These are phyloP conservation scores for Grosmannia penicillata DNA, from an alignment of 2,329 filamentous ascomycete genomes.

Conservation along the genomic window DNA sequence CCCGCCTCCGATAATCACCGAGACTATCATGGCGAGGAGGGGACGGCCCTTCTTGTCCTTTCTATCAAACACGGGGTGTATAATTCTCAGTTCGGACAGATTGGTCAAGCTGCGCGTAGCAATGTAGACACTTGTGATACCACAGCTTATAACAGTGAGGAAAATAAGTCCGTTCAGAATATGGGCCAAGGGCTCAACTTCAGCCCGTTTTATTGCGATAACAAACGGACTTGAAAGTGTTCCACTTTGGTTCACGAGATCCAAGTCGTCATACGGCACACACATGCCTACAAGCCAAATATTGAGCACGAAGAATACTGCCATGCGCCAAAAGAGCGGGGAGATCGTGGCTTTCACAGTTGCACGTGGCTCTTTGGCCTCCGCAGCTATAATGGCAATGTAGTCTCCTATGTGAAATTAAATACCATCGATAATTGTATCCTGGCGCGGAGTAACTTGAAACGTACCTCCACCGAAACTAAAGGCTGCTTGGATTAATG, in stretches of 20 bases:
- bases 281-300: conserved; percentile 58
- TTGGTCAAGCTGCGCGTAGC: conserved; percentile 68
- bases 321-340: conserved; percentile 62
- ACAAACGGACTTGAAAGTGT: conserved; percentile 47
- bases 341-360: conserved; percentile 57
- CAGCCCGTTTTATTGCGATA: conserved; percentile 37
- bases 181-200: neutral
- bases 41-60: conserved; percentile 46
- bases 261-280: conserved; percentile 44
- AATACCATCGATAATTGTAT: too few relatives aligned
- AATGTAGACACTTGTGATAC: conserved; percentile 49
- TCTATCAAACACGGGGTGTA: conserved; percentile 50
- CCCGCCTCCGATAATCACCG: conserved; percentile 42
- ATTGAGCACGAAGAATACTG: conserved; percentile 48
- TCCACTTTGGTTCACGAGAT: conserved; percentile 39
- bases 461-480: neutral
- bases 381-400: conserved; percentile 62
- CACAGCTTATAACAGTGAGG: conserved; percentile 14
- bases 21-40: conserved; percentile 43
- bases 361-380: conserved; percentile 56
- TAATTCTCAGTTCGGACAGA: conserved; percentile 63
- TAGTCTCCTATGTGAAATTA: conserved; percentile 27
- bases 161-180: conserved; percentile 1
- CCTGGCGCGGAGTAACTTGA: too few relatives aligned
- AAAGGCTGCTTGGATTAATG: conserved; percentile 22